Base-by-base conservation (phyloP, 495 filamentous ascomycete genomes). In the Penicillium argentinense region DNA sequence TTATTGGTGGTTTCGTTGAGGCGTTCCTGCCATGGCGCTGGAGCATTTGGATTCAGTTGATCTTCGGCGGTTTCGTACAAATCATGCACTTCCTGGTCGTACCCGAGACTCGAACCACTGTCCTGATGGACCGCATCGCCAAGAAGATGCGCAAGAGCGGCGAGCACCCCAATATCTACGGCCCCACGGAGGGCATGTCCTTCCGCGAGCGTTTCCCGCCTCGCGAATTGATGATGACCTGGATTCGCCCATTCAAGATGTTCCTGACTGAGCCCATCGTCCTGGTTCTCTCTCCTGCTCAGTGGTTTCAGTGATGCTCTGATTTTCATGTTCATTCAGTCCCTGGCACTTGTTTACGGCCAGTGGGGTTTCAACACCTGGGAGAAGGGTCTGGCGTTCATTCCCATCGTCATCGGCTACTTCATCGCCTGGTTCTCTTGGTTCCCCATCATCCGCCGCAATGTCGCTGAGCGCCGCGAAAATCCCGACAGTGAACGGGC, bases 321-420 rank as follows among this genome's bases (percentile, higher is more conserved):
- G 38, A 80, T 83, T 54, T 86, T 84, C 66, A 86, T 82, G 74
- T 85, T 85, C 67, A 69, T 86, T 29, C 77, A 85, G 51, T 81
- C 76, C 9, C 81, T 82, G 49, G 42, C 62, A 9, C 69, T 81
- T 9, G 80, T 86, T 3, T 85, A 82, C 47, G 57, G 66, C 8
- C 80, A 84, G 53, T 85, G 77, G 73, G 63, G 66, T 25, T 86
- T 84, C 59, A 64, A 62, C 48, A 64, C 68, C 21, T 60, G 78
- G 39, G 56, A 68, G 9, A 54, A 74, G 32, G 81, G 81, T 36
- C 63, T 84, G 17, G 62, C 76, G 0, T 85, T 86, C 65, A 54
- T 80, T 29, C 73, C 81, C 9, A 79, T 84, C 42, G 59, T 78
- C 13, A 57, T 86, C 13, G 82, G 82, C 2, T 86, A 86, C 60